Evolutionary conservation across 1,139 yeast genomes (phyloP).

Genomic region (Cylindricascospora bacillispora): DNA sequence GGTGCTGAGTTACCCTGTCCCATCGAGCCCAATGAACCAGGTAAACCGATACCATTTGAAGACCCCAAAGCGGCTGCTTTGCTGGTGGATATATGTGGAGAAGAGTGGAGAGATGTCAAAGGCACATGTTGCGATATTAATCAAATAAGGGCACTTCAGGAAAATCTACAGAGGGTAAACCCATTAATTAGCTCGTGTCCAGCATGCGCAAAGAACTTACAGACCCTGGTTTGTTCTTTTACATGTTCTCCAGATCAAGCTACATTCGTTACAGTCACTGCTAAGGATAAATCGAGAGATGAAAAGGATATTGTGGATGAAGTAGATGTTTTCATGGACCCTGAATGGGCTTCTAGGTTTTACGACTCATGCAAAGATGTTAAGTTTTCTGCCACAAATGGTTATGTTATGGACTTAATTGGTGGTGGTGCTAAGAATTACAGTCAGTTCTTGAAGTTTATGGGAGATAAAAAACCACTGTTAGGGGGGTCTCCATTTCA

Average conservation of each 20-base stretch:
- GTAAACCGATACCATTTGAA: conserved; percentile 29
- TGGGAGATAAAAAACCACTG: conserved; percentile 89
- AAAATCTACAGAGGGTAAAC: conserved; percentile 60
- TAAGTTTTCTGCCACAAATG: conserved; percentile 89
- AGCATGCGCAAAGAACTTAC: conserved; percentile 80
- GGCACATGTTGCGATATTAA: conserved; percentile 42
- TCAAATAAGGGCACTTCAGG: conserved; percentile 36
- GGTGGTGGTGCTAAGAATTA: conserved; percentile 90
- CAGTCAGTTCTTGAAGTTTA: conserved; percentile 61
- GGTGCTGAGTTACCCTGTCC: conserved; percentile 78
- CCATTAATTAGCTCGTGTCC: conserved; percentile 85
- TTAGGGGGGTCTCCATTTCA: conserved; percentile 95
- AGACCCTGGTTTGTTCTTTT: conserved; percentile 74
- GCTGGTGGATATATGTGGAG: conserved; percentile 59
- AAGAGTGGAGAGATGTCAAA: conserved; percentile 36
- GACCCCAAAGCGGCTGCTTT: conserved; percentile 11
- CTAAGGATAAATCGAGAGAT: conserved; percentile 40
- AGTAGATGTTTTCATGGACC: conserved; percentile 49
- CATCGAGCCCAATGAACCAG: conserved; percentile 28
- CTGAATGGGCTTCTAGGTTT: conserved; percentile 47
- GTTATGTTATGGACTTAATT: conserved; percentile 89
- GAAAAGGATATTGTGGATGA: conserved; percentile 57
- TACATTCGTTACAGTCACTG: conserved; percentile 53
- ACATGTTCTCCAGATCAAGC: conserved; percentile 86
- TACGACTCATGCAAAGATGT: conserved; percentile 80